Base-by-base conservation (phyloP, 805 yeast genomes). In the Hanseniaspora mollemarum region DNA sequence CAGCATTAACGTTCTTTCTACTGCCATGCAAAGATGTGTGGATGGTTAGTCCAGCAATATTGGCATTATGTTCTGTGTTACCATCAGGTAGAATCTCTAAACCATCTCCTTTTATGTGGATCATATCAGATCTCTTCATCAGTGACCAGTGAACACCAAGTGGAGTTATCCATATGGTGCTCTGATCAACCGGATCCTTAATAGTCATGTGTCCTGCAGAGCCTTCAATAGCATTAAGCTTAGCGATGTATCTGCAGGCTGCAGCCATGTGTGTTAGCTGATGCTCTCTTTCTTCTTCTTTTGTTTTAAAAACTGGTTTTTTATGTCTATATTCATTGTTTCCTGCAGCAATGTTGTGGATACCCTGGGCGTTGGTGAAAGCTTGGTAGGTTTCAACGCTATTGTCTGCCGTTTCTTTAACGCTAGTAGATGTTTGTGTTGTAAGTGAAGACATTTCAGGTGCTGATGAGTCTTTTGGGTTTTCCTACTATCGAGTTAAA, bases 91-190 rank as follows among this genome's bases (percentile, higher is more conserved):
- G 65, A 41, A 78, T 67, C 49, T 75, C 71, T 28, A 25, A 22
- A 31, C 82, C 83, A 44, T 74, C 68, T 57, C 73, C 76, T 59
- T 77, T 80, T 9, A 71, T 73, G 46, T 76, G 77, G 6, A 80
- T 82, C 73, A 80, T 70, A 57, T 80, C 85, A 18, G 75, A 68
- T 26, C 78, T 83, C 56, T 69, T 75, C 60, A 80, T 66, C 40
- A 75, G 60, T 19, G 75, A 71, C 63, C 83, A 86, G 64, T 86
- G 95, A 56, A 72, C 74, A n/a, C 83, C 90, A 55, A 86, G 68
- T 4, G 95, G 95, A 66, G 86, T 86, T 62, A 86, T 83, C 95
- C 95, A 86, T 63, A 86, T 86, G 2, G 90, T 83, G 42, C 71
- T 63, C n/a, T 82, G 82, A 55, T 81, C 78, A 40, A 83, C 78